Base-by-base conservation (phyloP, 768 basidiomycete genomes). In the Tylopilus balloui region DNA sequence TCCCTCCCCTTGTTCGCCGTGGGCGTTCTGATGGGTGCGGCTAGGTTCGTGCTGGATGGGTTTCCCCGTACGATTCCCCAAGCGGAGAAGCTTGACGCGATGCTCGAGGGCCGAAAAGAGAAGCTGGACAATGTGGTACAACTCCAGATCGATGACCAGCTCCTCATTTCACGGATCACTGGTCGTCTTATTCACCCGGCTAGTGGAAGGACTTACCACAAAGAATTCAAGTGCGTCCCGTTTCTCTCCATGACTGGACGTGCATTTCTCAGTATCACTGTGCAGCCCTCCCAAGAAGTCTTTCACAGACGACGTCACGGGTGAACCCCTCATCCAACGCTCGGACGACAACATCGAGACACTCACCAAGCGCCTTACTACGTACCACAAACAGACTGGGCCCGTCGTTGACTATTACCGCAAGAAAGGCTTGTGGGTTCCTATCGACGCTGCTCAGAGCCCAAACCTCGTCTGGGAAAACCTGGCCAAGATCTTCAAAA, bases 271-370 rank as follows among this genome's bases (percentile, higher is more conserved):
- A 52, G 23, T 34, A 48, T 6, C 13, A 28, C 29, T 41, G 7
- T 57, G 52, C 65, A 99, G 94, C 73, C 96, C 96, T 6, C 96
- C 96, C 25, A 98, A 97, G 78, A 97, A 96, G 72, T 61, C 83
- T n/a, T 87, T 91, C 77, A 77, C 78, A 17, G 96, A 99, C 71
- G 96, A 99, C 69, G 75, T 88, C 29, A 89, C 93, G 4, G 96
- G 96, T 50, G 95, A 99, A 71, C 90, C 92, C 31, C 81, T 99
- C 57, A 86, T 95, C 62, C 95, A 97, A 69, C 88, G 96, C 54
- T 92, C 93, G 9, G 96, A 99, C 69, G 96, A 99, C 73, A 99
- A 97, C 57, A 90, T 92, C 53, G 92, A 96, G 68, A 91, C 94
- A 12, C 78, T 99, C 45, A 80, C 83, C 58, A 96, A 93, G 72